Evolutionary conservation across 192 early-diverging fungal species (phyloP), one percentile per base, ranked within the genome.

Genomic region (Powellomyces hirtus): DNA sequence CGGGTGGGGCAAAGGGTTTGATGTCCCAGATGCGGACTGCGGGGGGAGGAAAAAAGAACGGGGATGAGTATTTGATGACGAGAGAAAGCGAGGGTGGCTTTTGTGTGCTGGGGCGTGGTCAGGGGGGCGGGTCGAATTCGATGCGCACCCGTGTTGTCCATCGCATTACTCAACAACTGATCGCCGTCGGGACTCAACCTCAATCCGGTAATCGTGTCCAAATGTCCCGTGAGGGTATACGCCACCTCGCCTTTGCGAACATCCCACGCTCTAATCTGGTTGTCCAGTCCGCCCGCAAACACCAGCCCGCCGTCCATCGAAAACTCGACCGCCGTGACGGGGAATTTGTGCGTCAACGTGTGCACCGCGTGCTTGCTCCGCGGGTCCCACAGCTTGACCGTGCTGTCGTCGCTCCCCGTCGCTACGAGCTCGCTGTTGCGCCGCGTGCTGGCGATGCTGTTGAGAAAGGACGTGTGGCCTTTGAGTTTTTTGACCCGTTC

Each of bases 21-120:
- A 97, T 83, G 76, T 99, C 94, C 97, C 97, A 99, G 33, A 95
- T 86, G 22, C 91, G 81, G 13, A 94, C 93, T 77, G 13, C 2
- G 53, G 18, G 18, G 38, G 53, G 14, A 49, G n/a, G n/a, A n/a
- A n/a, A n/a, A n/a, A n/a, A n/a, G n/a, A 64, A 62, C 6, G 36
- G 4, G n/a, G n/a, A n/a, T 27, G 6, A 6, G 27, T 8, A 37
- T 22, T 58, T 13, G 30, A 30, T 30, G 36, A 31, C 30, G 30
- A 0, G 22, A 46, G 44, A n/a, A 22, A 1, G 44, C 18, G 1
- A 1, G 22, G 44, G 18, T 46, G 44, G 44, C n/a, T 44, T 44
- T 10, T n/a, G 42, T 44, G 42, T 13, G 11, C n/a, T 13, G n/a
- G n/a, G n/a, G 42, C 58, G 20, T 37, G n/a, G n/a, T n/a, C n/a